Percentiles rank a stretch among this genome's conserved stretches.
phyloP scores from a whole-genome alignment of 805 yeast genomes.

The Candida ovalis region DNA sequence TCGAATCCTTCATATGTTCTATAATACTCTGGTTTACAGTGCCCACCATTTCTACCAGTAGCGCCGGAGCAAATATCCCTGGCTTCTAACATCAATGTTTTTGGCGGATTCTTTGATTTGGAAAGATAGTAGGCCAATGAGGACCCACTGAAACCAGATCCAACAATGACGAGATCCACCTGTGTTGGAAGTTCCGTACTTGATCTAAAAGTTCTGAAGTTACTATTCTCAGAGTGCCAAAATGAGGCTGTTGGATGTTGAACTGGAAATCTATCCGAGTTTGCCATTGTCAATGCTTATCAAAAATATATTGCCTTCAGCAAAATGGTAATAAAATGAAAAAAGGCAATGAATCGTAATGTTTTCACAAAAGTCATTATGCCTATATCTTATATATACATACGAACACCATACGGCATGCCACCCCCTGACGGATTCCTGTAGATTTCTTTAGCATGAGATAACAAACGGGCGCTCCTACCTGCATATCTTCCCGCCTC shows the following conservation, averaged over 20 bases:
- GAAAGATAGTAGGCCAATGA: constrained; percentile 34
- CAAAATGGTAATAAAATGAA: too few relatives aligned
- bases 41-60: constrained; percentile 49
- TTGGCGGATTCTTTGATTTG: constrained; percentile 13
- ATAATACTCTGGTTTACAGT: constrained; percentile 36
- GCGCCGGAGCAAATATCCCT: constrained; percentile 39
- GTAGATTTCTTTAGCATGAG: too few relatives aligned
- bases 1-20: constrained; percentile 12
- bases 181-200: constrained; percentile 31
- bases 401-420: too few relatives aligned
- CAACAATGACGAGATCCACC: constrained; percentile 38
- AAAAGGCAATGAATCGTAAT: too few relatives aligned
- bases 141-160: constrained; percentile 45
- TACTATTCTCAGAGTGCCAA: constrained; percentile 22
- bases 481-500: too few relatives aligned
- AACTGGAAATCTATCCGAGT: constrained; percentile 13
- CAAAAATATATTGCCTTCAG: not conserved
- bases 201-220: constrained; percentile 15
- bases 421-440: too few relatives aligned
- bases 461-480: too few relatives aligned
- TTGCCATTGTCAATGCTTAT: not conserved
- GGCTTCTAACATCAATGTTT: constrained; percentile 36
- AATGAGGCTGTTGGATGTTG: constrained; percentile 18
- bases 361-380: too few relatives aligned
- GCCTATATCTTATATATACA: too few relatives aligned